These are phyloP conservation scores for Apiospora hydei DNA, from an alignment of 2,329 filamentous ascomycete genomes.

Conservation along the genomic window DNA sequence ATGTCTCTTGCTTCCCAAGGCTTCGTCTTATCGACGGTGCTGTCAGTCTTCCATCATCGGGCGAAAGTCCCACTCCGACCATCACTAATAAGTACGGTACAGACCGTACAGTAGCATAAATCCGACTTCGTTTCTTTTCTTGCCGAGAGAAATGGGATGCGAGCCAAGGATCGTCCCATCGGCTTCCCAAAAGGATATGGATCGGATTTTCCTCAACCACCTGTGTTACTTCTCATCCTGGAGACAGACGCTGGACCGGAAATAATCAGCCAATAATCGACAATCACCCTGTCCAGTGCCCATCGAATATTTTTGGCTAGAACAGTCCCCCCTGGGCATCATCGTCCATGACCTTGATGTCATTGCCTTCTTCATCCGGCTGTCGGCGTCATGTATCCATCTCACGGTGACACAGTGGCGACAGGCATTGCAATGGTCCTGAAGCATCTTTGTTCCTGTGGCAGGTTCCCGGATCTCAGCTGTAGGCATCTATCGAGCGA, in stretches of 20 bases:
- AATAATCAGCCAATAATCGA: slow-evolving; percentile 8
- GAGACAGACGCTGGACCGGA: not conserved
- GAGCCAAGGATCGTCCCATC: not conserved
- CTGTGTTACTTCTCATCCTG: slow-evolving; percentile 1
- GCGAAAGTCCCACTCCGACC: not conserved
- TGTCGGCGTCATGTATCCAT: not conserved
- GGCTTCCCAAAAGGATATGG: not conserved
- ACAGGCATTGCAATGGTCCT: not conserved
- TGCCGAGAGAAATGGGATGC: not conserved
- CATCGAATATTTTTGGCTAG: not conserved
- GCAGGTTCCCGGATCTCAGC: not conserved
- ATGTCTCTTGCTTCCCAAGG: not conserved
- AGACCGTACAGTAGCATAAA: too few species aligned
- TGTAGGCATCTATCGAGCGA: not conserved
- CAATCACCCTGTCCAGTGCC: not conserved
- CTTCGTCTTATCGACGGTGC: not conserved
- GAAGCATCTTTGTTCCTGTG: not conserved
- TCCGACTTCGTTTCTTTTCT: not conserved
- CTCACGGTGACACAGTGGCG: not conserved
- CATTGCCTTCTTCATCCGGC: not conserved
- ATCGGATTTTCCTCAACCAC: not conserved
- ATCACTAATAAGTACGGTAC: not conserved
- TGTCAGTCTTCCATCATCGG: slow-evolving; percentile 15
- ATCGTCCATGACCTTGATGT: not conserved
- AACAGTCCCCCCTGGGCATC: not conserved